A percentile compares a stretch with the other conserved stretches of the same genome.
phyloP scores from a whole-genome alignment of 768 basidiomycete genomes.

The Tylopilus intermedius region DNA sequence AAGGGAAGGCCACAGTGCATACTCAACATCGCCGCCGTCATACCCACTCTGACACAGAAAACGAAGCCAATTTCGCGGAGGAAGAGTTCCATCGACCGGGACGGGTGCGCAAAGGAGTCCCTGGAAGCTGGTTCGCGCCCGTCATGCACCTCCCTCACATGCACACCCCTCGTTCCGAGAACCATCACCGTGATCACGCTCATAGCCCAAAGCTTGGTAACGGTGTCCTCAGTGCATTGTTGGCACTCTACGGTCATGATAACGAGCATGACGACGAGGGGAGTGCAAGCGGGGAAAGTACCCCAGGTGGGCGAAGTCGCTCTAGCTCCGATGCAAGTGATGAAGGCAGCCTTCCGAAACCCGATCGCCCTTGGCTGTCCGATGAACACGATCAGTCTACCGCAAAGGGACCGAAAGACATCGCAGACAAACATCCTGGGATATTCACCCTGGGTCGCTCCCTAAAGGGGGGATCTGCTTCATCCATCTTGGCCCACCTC shows the following conservation, averaged over 20 bases:
- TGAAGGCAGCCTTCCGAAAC: slow-evolving; percentile 14
- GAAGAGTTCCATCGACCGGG: slow-evolving; percentile 6
- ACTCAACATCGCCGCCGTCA: neutral
- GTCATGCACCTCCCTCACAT: slow-evolving; percentile 1
- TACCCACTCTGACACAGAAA: slow-evolving; percentile 9
- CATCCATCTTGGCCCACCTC: slow-evolving; percentile 23
- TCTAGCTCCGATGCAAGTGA: slow-evolving; percentile 22
- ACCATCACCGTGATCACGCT: slow-evolving; percentile 1
- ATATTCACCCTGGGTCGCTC: slow-evolving; percentile 17
- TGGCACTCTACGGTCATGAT: slow-evolving; percentile 52
- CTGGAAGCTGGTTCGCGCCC: slow-evolving; percentile 15
- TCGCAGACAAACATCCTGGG: neutral
- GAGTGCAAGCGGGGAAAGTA: slow-evolving; percentile 21
- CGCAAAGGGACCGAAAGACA: neutral
- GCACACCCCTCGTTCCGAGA: slow-evolving; percentile 4
- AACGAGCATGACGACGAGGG: slow-evolving; percentile 28
- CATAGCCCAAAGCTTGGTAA: slow-evolving; percentile 28
- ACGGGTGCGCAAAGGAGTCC: slow-evolving; percentile 15
- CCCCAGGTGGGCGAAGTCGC: slow-evolving; percentile 16
- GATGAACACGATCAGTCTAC: slow-evolving; percentile 2
- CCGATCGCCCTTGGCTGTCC: slow-evolving; percentile 21
- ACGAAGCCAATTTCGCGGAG: slow-evolving; percentile 3
- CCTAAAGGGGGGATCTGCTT: slow-evolving; percentile 19
- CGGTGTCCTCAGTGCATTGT: slow-evolving; percentile 61
- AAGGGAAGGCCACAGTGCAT: slow-evolving; percentile 9